Percentiles rank a stretch among this genome's conserved stretches.
These are phyloP conservation scores for Dysphania ambrosioides DNA, from an alignment of 148 eudicot genomes.

Conservation along the genomic window DNA sequence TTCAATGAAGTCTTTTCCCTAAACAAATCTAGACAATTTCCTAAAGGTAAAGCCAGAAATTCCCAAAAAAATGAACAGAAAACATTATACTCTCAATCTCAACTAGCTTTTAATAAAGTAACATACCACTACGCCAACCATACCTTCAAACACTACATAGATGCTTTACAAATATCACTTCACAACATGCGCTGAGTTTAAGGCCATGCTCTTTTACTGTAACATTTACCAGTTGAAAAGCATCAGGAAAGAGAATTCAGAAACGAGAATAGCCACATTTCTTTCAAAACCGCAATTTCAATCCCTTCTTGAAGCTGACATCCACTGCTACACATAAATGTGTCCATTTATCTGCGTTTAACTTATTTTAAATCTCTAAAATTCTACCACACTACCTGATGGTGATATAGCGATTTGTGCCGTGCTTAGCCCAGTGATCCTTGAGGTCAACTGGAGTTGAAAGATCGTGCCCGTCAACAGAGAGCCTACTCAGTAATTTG, in stretches of 20 bases:
- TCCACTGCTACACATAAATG: too few species aligned
- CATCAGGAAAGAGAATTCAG: too few species aligned
- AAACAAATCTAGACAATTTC: neutral
- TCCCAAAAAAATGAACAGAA: neutral
- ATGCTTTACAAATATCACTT: conserved; percentile 27
- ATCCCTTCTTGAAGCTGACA: too few species aligned
- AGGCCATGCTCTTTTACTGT: conserved; percentile 9
- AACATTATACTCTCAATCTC: neutral
- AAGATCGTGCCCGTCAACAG: conserved; percentile 82
- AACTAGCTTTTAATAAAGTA: neutral
- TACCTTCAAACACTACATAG: conserved; percentile 5
- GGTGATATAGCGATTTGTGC: conserved; percentile 94
- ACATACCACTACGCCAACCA: neutral
- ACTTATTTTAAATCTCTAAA: too few species aligned
- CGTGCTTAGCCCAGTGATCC: conserved; percentile 94
- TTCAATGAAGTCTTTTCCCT: neutral
- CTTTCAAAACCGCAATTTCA: too few species aligned
- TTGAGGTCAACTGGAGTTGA: conserved; percentile 80
- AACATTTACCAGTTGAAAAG: conserved; percentile 4
- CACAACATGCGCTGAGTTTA: conserved; percentile 8
- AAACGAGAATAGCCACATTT: too few species aligned
- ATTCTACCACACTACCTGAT: conserved; percentile 47
- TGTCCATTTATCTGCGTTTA: too few species aligned
- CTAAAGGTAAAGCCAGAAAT: neutral
- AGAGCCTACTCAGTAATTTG: conserved; percentile 74